Evolutionary conservation across 441 rosid genomes (phyloP).

Genomic region (Manihot esculenta): DNA sequence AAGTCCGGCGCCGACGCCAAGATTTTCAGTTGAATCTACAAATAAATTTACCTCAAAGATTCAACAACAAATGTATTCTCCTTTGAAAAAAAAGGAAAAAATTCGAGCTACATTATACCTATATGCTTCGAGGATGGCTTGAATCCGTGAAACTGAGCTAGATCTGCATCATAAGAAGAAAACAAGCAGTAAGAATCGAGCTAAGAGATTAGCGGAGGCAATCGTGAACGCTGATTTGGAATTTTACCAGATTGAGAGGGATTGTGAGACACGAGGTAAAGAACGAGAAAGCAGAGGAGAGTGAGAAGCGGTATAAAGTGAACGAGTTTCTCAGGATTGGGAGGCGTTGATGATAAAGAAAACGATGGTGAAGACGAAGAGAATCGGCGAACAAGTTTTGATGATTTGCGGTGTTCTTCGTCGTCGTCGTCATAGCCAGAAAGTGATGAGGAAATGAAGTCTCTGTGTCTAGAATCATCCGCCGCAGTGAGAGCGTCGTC

Average conservation of each 20-base stretch:
- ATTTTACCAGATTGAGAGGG: constrained; percentile 74
- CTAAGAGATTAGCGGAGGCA: no score
- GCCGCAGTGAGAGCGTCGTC: constrained; percentile 25
- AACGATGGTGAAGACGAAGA: constrained; percentile 33
- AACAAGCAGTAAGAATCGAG: background rate
- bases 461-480: background rate
- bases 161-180: constrained; percentile 45
- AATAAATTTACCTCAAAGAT: background rate
- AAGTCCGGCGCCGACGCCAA: constrained; percentile 33
- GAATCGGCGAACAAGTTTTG: constrained; percentile 52
- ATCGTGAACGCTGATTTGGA: background rate
- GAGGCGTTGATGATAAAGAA: constrained; percentile 26
- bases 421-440: constrained; percentile 37
- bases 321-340: constrained; percentile 53
- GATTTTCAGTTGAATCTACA: constrained; percentile 31
- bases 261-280: constrained; percentile 70
- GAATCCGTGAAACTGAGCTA: constrained; percentile 71
- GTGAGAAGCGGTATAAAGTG: constrained; percentile 84
- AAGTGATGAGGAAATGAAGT: constrained; percentile 16
- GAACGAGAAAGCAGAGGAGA: constrained; percentile 71
- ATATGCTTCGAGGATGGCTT: constrained; percentile 40
- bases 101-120: constrained; percentile 61
- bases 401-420: constrained; percentile 46
- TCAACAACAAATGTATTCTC: background rate
- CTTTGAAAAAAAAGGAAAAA: background rate